These are phyloP conservation scores for Pseudocercospora fuligena DNA, from an alignment of 2,329 filamentous ascomycete genomes.

Conservation along the genomic window DNA sequence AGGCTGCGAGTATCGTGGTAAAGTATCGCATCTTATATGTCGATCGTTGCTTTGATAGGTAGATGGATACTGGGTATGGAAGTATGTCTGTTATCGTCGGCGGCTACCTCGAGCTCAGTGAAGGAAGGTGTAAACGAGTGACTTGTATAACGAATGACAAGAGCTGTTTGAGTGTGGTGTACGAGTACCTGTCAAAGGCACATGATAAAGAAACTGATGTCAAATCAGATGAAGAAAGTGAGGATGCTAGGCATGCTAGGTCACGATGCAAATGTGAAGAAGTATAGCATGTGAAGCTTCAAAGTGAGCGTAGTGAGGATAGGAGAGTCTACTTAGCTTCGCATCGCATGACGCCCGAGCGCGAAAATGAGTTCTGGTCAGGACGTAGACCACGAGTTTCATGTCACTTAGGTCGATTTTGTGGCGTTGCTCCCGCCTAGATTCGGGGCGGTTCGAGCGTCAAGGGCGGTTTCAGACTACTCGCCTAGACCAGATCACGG, in stretches of 20 bases:
- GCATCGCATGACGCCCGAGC: slow-evolving; percentile 19
- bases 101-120: background rate
- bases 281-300: background rate
- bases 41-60: slow-evolving; percentile 7
- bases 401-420: slow-evolving; percentile 14
- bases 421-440: slow-evolving; percentile 12
- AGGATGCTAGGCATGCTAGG: slow-evolving; percentile 7
- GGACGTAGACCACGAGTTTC: slow-evolving; percentile 19
- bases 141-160: slow-evolving; percentile 22
- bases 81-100: background rate
- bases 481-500: slow-evolving; percentile 10
- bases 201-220: slow-evolving; percentile 15
- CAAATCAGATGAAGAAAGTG: slow-evolving; percentile 11
- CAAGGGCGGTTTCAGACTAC: background rate
- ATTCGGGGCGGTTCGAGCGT: slow-evolving; percentile 14
- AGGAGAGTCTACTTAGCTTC: slow-evolving; percentile 20
- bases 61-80: background rate
- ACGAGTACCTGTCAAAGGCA: slow-evolving; percentile 29
- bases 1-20: slow-evolving; percentile 24
- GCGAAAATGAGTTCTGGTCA: slow-evolving; percentile 24
- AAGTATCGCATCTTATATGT: slow-evolving; percentile 27
- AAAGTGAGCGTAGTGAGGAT: slow-evolving; percentile 18
- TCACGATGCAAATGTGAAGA: slow-evolving; percentile 3
- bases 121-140: slow-evolving; percentile 17
- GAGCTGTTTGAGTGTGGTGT: slow-evolving; percentile 13